Evolutionary conservation across 208 protist species (phyloP).

Genomic region (Acanthamoeba royreba): DNA sequence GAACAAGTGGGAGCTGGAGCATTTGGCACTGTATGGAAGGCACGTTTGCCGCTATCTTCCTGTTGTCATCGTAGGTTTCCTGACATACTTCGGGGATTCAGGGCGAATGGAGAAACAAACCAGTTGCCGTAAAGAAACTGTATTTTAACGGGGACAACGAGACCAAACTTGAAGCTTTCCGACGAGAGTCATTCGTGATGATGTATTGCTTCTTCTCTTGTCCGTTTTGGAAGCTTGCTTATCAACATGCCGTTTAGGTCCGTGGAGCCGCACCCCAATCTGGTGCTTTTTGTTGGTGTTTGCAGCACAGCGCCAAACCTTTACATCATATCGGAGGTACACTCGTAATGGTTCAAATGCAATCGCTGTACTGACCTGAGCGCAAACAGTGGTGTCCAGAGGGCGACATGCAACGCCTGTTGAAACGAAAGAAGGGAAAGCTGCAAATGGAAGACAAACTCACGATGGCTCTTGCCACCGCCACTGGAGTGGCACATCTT

Average conservation of each 20-base stretch:
- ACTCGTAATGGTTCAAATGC: neutral
- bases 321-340: neutral
- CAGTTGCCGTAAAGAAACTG: neutral
- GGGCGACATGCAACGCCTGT: neutral
- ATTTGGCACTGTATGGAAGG: neutral
- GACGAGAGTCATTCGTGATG: neutral
- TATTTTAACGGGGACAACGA: neutral
- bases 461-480: neutral
- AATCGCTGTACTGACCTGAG: neutral
- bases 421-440: neutral
- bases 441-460: neutral
- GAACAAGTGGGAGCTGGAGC: neutral
- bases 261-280: neutral
- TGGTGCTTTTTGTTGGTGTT: neutral
- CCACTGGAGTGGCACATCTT: neutral
- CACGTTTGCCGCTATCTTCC: neutral
- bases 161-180: neutral
- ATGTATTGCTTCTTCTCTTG: neutral
- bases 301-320: neutral
- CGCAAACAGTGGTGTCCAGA: neutral
- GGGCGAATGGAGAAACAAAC: neutral
- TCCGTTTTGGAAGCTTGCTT: neutral
- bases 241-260: neutral
- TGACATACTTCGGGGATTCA: neutral
- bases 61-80: neutral